phyloP scores from a whole-genome alignment of 768 basidiomycete species.

The Xerocomellus amylosporus region DNA sequence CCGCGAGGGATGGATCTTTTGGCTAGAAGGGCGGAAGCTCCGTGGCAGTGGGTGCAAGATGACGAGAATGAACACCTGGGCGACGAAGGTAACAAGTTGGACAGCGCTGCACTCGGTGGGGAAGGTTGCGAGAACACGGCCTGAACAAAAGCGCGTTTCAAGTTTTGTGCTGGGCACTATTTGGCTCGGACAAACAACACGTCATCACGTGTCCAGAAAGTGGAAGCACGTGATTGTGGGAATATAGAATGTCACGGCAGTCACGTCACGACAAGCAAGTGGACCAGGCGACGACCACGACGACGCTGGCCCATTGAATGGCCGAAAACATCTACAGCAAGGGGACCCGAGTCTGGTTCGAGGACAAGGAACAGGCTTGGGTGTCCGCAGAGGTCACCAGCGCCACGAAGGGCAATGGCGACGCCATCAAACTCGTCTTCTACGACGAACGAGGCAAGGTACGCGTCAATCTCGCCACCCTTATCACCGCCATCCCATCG shows the following conservation, averaged over 20 bases:
- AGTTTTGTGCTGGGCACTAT: constrained; percentile 14
- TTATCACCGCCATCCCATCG: not conserved
- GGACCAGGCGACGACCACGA: constrained; percentile 20
- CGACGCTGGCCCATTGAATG: constrained; percentile 58
- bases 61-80: constrained; percentile 43
- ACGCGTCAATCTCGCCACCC: constrained; percentile 18
- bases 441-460: constrained; percentile 93
- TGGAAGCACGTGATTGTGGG: constrained; percentile 18
- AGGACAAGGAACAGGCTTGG: constrained; percentile 94
- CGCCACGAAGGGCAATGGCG: constrained; percentile 62
- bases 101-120: constrained; percentile 12
- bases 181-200: constrained; percentile 25
- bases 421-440: constrained; percentile 79
- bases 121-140: constrained; percentile 4
- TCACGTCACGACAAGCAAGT: constrained; percentile 23
- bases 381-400: constrained; percentile 80
- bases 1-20: constrained; percentile 47
- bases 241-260: constrained; percentile 16
- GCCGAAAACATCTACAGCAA: constrained; percentile 91
- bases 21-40: constrained; percentile 41
- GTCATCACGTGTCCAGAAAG: too few species aligned
- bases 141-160: not conserved
- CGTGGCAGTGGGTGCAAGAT: constrained; percentile 29
- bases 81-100: constrained; percentile 39
- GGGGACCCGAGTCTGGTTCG: constrained; percentile 88